Base-by-base conservation (phyloP, 768 basidiomycete species). In the Lactarius sp. region DNA sequence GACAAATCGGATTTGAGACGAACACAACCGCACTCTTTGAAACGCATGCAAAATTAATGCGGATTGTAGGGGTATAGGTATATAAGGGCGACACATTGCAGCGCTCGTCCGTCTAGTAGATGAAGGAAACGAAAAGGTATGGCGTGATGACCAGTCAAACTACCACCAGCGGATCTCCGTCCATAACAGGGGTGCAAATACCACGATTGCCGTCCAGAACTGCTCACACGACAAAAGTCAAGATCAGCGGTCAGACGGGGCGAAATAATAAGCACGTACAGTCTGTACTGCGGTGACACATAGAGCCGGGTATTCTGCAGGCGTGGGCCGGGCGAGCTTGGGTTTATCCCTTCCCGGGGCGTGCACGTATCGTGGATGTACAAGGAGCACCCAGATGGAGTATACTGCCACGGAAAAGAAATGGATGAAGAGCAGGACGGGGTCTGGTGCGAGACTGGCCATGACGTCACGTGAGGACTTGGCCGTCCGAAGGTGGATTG, bases 381-480 rank as follows among this genome's bases (percentile, higher is more conserved):
- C 87, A 75, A 98, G 94, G 75, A 97, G 80, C 56, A 89, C 79
- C 85, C 87, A 98, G 71, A 98, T 87, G 1, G 94, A 86, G 76
- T 97, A 99, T 68, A 99, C 83, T 0, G 97, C 97, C 67, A 99
- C 97, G 33, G 83, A 77, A 80, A 96, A 99, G 77, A 99, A 99
- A 78, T 98, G 97, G 71, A 83, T 84, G 68, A 88, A 84, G 20
- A 99, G 85, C 51, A 93, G 77, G 12, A 83, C 65, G 0, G 94
- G 92, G n/a, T 89, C 88, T 6, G 91, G 87, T 1, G 83, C 79
- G 63, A 96, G 82, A 13, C 94, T 96, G 71, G 6, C 22, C 9
- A 16, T 22, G 42, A 59, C 39, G 12, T 31, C 18, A 36, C 7
- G 53, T 31, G 62, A 49, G 13, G 46, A 22, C 6, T 4, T 57